Evolutionary conservation across 2,329 filamentous ascomycete genomes (phyloP).

Genomic region (Stachybotrys echinatus): DNA sequence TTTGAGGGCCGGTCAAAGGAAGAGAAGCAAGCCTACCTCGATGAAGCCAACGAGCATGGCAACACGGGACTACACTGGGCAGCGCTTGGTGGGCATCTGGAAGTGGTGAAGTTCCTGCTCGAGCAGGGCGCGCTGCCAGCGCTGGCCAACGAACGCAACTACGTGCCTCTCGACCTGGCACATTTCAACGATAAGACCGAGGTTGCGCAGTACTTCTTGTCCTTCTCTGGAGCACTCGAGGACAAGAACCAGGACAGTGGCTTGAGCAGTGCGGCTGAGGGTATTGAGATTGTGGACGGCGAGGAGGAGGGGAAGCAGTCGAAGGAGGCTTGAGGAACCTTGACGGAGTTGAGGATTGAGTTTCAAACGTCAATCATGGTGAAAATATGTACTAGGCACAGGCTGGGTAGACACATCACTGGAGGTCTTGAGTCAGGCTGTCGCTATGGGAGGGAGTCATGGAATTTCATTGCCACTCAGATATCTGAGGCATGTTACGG

Average conservation of each 20-base stretch:
- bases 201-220: conserved; percentile 57
- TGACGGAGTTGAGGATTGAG: not conserved
- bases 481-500: too few relatives aligned
- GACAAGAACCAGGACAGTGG: conserved; percentile 39
- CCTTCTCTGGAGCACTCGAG: conserved; percentile 42
- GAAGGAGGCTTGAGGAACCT: conserved; percentile 8
- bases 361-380: too few relatives aligned
- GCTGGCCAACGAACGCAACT: conserved; percentile 76
- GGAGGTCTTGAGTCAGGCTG: too few relatives aligned
- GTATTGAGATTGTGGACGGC: conserved; percentile 31
- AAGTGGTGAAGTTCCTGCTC: conserved; percentile 71
- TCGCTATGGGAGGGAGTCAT: too few relatives aligned
- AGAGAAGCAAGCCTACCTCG: conserved; percentile 51
- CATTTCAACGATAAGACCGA: conserved; percentile 63
- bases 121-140: conserved; percentile 72
- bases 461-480: too few relatives aligned
- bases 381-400: too few relatives aligned
- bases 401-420: too few relatives aligned
- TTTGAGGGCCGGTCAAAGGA: conserved; percentile 33
- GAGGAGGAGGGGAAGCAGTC: conserved; percentile 19
- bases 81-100: conserved; percentile 79
- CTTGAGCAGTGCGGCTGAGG: conserved; percentile 30
- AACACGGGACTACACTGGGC: conserved; percentile 96
- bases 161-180: conserved; percentile 72
- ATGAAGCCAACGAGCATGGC: conserved; percentile 70